Conservation (phyloP, 202 grass and related monocot genomes). For the Schoenoplectus tabernaemontani region DNA sequence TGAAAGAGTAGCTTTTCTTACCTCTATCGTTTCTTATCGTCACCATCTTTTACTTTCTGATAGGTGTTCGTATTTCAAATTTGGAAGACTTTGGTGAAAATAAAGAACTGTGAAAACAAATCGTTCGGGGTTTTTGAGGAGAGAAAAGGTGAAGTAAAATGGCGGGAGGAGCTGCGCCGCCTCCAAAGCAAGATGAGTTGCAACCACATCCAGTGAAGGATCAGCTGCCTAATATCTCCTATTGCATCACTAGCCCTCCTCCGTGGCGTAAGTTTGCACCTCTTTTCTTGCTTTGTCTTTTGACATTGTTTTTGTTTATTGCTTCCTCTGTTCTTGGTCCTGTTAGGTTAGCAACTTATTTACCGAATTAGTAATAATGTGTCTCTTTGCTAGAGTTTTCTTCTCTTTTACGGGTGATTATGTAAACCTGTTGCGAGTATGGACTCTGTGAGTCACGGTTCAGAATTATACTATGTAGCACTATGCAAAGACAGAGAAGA, state of each 20-base stretch:
- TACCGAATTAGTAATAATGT: neutral
- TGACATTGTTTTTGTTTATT: constrained; percentile 16
- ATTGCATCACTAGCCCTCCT: constrained; percentile 92
- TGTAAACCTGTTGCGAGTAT: too few species aligned
- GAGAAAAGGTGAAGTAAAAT: constrained; percentile 31
- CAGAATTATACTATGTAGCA: neutral
- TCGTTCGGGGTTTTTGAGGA: constrained; percentile 20
- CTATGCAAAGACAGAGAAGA: neutral
- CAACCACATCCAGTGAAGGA: constrained; percentile 81
- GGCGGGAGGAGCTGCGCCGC: constrained; percentile 61
- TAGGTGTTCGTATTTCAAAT: constrained; percentile 18
- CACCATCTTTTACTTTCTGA: constrained; percentile 16
- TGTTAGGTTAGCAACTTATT: neutral
- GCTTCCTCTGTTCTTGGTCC: neutral
- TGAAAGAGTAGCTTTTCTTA: neutral
- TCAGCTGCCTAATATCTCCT: constrained; percentile 67
- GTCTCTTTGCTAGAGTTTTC: neutral
- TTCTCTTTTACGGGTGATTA: neutral
- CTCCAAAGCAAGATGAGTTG: constrained; percentile 86
- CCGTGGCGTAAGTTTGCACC: constrained; percentile 70
- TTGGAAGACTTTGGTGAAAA: neutral
- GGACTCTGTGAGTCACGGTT: too few species aligned
- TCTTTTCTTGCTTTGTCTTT: neutral
- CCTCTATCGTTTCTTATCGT: neutral
- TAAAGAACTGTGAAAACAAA: neutral